Base-by-base conservation (phyloP, 192 early-diverging fungal genomes). In the Phycomyces blakesleeanus region DNA sequence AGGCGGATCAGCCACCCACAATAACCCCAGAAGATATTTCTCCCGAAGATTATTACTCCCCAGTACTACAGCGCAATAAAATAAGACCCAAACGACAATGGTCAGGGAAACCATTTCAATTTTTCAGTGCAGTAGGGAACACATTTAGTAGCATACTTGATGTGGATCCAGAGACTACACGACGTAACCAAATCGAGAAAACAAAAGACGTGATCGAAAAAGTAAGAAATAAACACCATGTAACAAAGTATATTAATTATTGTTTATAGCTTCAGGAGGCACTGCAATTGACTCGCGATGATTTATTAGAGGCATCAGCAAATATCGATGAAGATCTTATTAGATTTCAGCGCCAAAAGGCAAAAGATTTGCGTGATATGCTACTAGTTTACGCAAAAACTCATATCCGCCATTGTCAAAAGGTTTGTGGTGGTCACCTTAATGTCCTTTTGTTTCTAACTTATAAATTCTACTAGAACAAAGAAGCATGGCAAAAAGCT, bases 101-200 rank as follows among this genome's bases (percentile, higher is more conserved):
- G 49, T 38, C 44, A 3, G 44, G 75, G 12, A 68, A 73, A 9
- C 54, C 66, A 24, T 59, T 76, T 16, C 76, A 76, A 26, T 66
- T 82, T 15, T 77, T 83, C 55, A 78, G 73, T 68, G 77, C 79
- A 2, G 42, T 83, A 20, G 77, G 77, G 51, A 74, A 82, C 53
- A 93, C 87, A 29, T 66, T 98, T 20, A 91, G 94, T 71, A 90
- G 91, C 0, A 87, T 97, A 62, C 93, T 97, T 72, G 95, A 97
- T 70, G 92, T 93, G 10, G 96, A 98, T 67, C 93, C 93, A 1
- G 91, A 92, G 50, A 79, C 85, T 16, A 89, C 92, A 37, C 83
- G 94, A 11, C 85, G 92, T 47, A 89, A 87, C 69, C 89, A 87
- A 56, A 93, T 98, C 41, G 88, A 89, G n/a, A 89, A 86, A 34